Evolutionary conservation across 257 asterid species (phyloP), one percentile per base, ranked within the genome.

Genomic region (Solanum boliviense): DNA sequence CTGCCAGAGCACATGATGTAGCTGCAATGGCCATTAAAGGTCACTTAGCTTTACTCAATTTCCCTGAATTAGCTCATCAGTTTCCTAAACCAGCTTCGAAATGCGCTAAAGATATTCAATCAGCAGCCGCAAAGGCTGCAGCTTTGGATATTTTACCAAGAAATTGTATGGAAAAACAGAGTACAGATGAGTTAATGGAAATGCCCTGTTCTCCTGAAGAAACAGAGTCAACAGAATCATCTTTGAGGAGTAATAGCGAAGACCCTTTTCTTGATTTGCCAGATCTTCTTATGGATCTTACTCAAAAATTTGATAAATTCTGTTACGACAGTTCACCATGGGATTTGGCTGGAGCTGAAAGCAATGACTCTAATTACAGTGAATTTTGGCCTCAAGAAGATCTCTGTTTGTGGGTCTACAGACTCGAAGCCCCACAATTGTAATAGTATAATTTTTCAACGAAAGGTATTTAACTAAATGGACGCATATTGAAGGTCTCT

Each of bases 231-330:
- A 35, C 65, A 32, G 88, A 74, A 76, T 29, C 75, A 18, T 91
- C 89, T 31, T 87, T 79, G 27, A 87, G 68, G 38, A 87, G 89
- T 13, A 73, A 76, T 44, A 58, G 6, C 3, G 95, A 93, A 13
- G 95, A 93, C 84, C 94, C 93, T 32, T 92, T 93, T 88, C 88
- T 91, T 72, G 96, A 89, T 36, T 92, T 94, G 91, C 96, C 98
- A 13, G 98, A 94, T 91, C 91, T 94, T 73, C 89, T 88, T 38
- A 23, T 89, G 72, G 92, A 89, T 72, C 48, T 88, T 27, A 56
- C 84, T 75, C 46, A 84, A 83, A 88, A 87, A 35, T 32, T 68
- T 4, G 92, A 91, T 78, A 85, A 84, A 12, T 91, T 75, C 27
- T 89, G 68, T 46, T 16, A 81, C 84, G 38, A 67, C 23, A 6